Conservation (phyloP, 2,329 filamentous ascomycete genomes). For the Fusarium sulawesiense region DNA sequence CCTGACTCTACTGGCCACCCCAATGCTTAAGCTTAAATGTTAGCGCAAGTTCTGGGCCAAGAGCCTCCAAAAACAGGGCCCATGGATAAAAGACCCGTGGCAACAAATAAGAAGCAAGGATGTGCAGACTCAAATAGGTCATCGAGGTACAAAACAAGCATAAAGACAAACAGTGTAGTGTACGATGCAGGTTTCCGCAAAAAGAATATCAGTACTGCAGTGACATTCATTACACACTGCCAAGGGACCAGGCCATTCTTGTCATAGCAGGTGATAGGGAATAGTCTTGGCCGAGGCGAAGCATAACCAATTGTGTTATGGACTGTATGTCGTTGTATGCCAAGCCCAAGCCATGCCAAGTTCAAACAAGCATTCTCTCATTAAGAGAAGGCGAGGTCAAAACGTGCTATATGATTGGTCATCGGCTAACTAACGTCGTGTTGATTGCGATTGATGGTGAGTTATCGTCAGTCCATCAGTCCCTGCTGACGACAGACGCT, state of each 20-base stretch:
- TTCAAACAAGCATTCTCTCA: slow-evolving; percentile 36
- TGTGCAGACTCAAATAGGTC: slow-evolving; percentile 7
- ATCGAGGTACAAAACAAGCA: slow-evolving; percentile 13
- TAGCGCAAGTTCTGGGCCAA: slow-evolving; percentile 27
- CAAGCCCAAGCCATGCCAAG: slow-evolving; percentile 40
- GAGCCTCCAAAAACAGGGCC: slow-evolving; percentile 25
- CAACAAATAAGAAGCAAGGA: background rate
- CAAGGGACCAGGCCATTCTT: slow-evolving; percentile 25
- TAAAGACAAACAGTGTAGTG: background rate
- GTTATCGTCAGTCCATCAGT: slow-evolving; percentile 12
- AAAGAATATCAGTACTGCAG: background rate
- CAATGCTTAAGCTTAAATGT: slow-evolving; percentile 40
- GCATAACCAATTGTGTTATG: slow-evolving; percentile 14
- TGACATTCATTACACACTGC: slow-evolving; percentile 24
- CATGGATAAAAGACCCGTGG: background rate
- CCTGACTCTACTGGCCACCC: slow-evolving; percentile 20
- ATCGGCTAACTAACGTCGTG: slow-evolving; percentile 10
- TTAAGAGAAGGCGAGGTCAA: slow-evolving; percentile 1
- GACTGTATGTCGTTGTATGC: slow-evolving; percentile 25
- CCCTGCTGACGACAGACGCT: slow-evolving; percentile 34
- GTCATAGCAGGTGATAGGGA: slow-evolving; percentile 32
- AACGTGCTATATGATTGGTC: slow-evolving; percentile 25
- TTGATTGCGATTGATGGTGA: slow-evolving; percentile 10
- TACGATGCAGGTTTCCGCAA: slow-evolving; percentile 17
- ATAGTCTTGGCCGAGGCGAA: slow-evolving; percentile 36